A percentile compares a stretch with the other conserved stretches of the same genome.
phyloP scores from a whole-genome alignment of 805 yeast species.

The Torulaspora delbrueckii region DNA sequence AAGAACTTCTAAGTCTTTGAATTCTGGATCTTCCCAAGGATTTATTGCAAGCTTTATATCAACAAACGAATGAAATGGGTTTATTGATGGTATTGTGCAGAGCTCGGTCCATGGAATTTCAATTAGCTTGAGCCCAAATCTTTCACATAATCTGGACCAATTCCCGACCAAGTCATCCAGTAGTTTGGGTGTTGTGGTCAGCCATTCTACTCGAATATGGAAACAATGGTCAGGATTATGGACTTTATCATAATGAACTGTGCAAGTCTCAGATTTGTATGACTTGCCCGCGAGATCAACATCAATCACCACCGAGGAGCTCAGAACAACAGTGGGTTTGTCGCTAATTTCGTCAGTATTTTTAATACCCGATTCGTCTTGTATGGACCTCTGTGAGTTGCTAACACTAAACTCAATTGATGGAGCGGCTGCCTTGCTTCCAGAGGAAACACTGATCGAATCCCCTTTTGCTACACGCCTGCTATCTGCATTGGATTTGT shows the following conservation, averaged over 20 bases:
- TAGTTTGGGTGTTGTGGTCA: conserved; percentile 78
- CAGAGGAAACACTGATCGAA: conserved; percentile 10
- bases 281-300: conserved; percentile 71
- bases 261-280: conserved; percentile 68
- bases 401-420: conserved; percentile 10
- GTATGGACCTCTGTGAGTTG: conserved; percentile 10
- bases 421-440: conserved; percentile 4
- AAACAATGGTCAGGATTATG: conserved; percentile 94
- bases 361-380: conserved; percentile 12
- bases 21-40: conserved; percentile 65
- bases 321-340: conserved; percentile 47
- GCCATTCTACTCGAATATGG: conserved; percentile 89
- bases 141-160: conserved; percentile 79
- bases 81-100: conserved; percentile 64
- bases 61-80: conserved; percentile 86
- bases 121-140: conserved; percentile 74
- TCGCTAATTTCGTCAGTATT: conserved; percentile 1
- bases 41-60: conserved; percentile 59
- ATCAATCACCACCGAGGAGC: conserved; percentile 63
- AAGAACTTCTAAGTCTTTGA: conserved; percentile 40
- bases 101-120: conserved; percentile 92
- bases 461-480: conserved; percentile 6
- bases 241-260: conserved; percentile 84
- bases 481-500: conserved; percentile 3
- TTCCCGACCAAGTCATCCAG: conserved; percentile 72